Base-by-base conservation (phyloP, 208 protist species). In the Acanthamoeba lenticulata region DNA sequence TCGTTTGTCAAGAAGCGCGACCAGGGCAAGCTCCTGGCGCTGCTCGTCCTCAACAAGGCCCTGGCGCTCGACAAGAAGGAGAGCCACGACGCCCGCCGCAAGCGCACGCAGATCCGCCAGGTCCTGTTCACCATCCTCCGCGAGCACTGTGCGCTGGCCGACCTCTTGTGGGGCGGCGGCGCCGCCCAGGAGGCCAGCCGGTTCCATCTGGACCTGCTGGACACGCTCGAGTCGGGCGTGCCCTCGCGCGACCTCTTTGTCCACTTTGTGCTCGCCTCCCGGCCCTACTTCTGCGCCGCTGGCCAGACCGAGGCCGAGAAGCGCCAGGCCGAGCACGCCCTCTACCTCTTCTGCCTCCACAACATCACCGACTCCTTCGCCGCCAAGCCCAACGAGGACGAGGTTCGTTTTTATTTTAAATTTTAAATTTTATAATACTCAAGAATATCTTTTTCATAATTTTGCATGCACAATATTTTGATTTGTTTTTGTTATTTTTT, bases 281-380 rank as follows among this genome's bases (percentile, higher is more conserved):
- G 69, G 36, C 69, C 69, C 17, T 45, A 79, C 36, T 79, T 79
- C 69, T 79, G 44, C 69, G 17, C 36, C 36, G 24, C 24, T 15
- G 69, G 38, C 69, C 38, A 79, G 69, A n/a, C 32, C 36, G 69
- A 79, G 21, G 36, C 38, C 34, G 69, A 79, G 69, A 79, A n/a
- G 36, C 38, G 69, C 34, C 69, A 79, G 69, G 69, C 69, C 24
- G 69, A 79, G 38, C 69, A 79, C 36, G 69, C 69, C 21, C 69
- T 79, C 15, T 79, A 79, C 36, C 81, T 89, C 6, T 65, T 55
- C 13, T 89, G 47, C 34, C 81, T 89, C 60, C 52, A 65, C 81
- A 89, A 89, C 81, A 89, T 89, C 52, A 89, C 52, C 7, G 44
- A 65, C 24, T 65, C 81, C 34, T 55, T 89, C 52, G 32, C 81